Conservation (phyloP, 2,329 filamentous ascomycete genomes). For the Calonectria henricotiae region DNA sequence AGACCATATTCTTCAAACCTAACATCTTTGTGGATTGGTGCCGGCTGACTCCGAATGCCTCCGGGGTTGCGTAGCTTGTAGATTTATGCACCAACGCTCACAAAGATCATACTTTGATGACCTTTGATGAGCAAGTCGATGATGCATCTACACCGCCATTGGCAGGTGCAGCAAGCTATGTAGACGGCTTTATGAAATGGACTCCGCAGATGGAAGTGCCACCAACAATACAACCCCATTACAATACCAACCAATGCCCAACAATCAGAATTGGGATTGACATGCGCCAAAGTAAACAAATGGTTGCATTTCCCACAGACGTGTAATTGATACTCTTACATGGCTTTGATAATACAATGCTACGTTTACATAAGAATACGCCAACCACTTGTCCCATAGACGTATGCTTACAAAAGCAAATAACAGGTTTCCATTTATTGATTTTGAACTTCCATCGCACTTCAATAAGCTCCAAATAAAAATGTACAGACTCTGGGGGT, state of each 20-base stretch:
- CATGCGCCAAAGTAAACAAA: not conserved
- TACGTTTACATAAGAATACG: not conserved
- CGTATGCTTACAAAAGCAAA: not conserved
- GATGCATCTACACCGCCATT: conserved; percentile 3
- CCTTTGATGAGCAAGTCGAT: not conserved
- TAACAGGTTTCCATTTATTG: conserved; percentile 2
- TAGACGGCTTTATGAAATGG: not conserved
- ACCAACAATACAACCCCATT: not conserved
- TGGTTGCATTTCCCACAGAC: not conserved
- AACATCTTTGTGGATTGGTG: not conserved
- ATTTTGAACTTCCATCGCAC: not conserved
- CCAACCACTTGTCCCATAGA: not conserved
- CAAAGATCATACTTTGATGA: not conserved
- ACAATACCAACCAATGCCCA: no score
- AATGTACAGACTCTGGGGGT: not conserved
- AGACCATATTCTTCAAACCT: not conserved
- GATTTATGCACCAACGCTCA: not conserved
- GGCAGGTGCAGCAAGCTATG: not conserved
- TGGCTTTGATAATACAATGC: not conserved
- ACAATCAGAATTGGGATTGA: not conserved
- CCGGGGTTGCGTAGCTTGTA: not conserved
- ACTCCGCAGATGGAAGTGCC: not conserved
- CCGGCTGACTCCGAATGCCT: not conserved
- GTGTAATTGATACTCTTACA: not conserved
- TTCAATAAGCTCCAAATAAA: not conserved